Evolutionary conservation across 208 protist species (phyloP).

Genomic region (Trichomonas tenax): DNA sequence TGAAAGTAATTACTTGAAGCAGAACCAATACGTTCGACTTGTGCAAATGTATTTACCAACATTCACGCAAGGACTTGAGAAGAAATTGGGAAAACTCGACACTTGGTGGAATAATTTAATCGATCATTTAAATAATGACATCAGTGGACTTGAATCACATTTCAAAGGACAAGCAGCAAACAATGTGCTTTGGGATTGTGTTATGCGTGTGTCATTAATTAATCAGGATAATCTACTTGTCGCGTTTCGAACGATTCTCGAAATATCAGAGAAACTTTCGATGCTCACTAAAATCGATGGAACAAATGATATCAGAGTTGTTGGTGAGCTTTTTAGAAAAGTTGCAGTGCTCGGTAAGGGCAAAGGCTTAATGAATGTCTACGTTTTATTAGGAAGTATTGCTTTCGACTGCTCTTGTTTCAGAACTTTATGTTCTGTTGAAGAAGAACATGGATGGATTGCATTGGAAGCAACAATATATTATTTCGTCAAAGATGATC

Average conservation of each 20-base stretch:
- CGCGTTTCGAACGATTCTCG: neutral
- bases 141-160: neutral
- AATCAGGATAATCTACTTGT: neutral
- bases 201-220: neutral
- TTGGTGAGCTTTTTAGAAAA: neutral
- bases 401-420: neutral
- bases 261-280: neutral
- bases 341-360: neutral
- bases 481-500: neutral
- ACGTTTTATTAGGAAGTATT: neutral
- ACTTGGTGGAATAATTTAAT: neutral
- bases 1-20: neutral
- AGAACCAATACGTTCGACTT: neutral
- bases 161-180: neutral
- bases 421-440: neutral
- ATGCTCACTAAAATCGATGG: neutral
- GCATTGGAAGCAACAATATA: neutral
- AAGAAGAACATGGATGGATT: neutral
- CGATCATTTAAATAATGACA: neutral
- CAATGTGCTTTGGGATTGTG: neutral
- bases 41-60: neutral
- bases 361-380: neutral
- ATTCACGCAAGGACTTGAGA: neutral
- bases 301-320: neutral
- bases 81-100: neutral